Evolutionary conservation across 73 alveolate genomes (phyloP), one percentile per base, ranked within the genome.

Genomic region (Paramecium caudatum): DNA sequence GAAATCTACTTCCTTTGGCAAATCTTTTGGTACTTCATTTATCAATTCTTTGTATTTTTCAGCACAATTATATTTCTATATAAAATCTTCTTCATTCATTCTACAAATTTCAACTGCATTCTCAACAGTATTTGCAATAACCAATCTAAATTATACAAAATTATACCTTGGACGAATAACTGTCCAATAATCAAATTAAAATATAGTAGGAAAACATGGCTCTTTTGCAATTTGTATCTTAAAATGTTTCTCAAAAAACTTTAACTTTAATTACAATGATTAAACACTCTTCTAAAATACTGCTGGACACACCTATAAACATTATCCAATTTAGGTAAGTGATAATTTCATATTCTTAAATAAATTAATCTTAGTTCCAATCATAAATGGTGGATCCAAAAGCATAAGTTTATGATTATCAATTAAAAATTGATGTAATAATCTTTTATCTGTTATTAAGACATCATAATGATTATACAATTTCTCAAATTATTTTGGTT

Each of bases 181-280:
- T 33, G 83, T 65, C 83, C 83, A 65, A 65, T 65, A 65, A 33
- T 65, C 83, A 32, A 65, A 65, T 5, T 65, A 46, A 32, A 65
- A 33, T 1, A 65, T 65, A 0, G 16, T 12, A 3, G 83, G 83
- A 33, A 65, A 65, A 55, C 30, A 23, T 3, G 80, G 80, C 7
- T 30, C 0, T 25, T 65, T 30, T 21, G 27, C 39, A 3, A 33
- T 36, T 36, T 13, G 19, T 25, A 65, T 30, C 16, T 65, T 65
- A 46, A 65, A 0, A 65, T 30, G 25, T n/a, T 65, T 36, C 34
- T 36, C 83, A 65, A 65, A 65, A 3, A 65, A 65, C 15, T 32
- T 32, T n/a, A 65, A 33, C 34, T 65, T 65, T 49, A 65, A 33
- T 65, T 36, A 32, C 16, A 65, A 33, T 3, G 50, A 32, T 3